phyloP scores from a whole-genome alignment of 2,329 filamentous ascomycete genomes.

The Arthroderma uncinatum region DNA sequence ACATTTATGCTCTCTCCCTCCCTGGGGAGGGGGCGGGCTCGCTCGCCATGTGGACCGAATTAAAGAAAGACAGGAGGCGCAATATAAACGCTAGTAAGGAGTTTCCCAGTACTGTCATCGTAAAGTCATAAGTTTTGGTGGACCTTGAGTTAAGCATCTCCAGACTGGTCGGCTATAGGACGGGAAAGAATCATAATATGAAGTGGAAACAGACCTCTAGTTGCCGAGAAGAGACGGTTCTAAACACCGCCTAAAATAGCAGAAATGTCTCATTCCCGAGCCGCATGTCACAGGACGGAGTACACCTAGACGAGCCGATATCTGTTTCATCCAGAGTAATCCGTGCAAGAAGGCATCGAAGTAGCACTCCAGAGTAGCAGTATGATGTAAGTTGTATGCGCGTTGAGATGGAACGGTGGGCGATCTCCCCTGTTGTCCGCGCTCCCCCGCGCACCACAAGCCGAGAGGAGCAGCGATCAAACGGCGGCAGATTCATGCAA shows the following conservation, averaged over 20 bases:
- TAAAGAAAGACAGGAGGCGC: not conserved
- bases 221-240: not conserved
- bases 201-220: not conserved
- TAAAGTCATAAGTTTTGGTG: not conserved
- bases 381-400: not conserved
- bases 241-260: not conserved
- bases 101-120: not conserved
- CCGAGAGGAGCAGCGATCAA: not conserved
- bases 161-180: not conserved
- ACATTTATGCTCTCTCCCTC: not conserved
- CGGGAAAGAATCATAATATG: not conserved
- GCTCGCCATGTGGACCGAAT: slow-evolving; percentile 1
- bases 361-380: not conserved
- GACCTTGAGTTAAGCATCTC: not conserved
- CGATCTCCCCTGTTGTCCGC: not conserved
- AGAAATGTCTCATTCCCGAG: not conserved
- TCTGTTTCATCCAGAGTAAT: slow-evolving; percentile 1
- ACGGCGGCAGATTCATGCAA: not conserved
- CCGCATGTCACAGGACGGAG: not conserved
- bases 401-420: not conserved
- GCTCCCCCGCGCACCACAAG: not conserved
- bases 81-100: not conserved
- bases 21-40: not conserved
- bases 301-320: not conserved
- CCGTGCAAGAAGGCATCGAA: not conserved